Evolutionary conservation across 1,284 basidiomycete species (phyloP).

Genomic region (Trichosporon sp.): DNA sequence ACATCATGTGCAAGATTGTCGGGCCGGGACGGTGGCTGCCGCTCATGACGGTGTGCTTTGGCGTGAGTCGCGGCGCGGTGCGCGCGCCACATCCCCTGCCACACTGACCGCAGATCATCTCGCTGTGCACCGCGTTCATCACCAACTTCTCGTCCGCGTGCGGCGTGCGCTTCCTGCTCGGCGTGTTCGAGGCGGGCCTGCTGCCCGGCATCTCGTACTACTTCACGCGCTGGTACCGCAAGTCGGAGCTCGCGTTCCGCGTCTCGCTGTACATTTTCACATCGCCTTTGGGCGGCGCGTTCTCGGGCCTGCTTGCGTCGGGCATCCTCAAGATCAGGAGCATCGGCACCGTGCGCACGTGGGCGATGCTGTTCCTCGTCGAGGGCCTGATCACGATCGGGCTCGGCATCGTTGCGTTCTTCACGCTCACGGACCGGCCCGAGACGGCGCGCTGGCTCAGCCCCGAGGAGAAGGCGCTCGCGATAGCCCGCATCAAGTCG

Average conservation of each 20-base stretch:
- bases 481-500: conserved; percentile 35
- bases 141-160: conserved; percentile 13
- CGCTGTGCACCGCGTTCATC: conserved; percentile 29
- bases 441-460: conserved; percentile 26
- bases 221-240: conserved; percentile 18
- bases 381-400: conserved; percentile 23
- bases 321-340: conserved; percentile 18
- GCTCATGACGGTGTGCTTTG: conserved; percentile 18
- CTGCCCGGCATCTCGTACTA: conserved; percentile 33
- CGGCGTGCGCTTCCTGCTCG: conserved; percentile 25
- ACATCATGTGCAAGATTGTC: conserved; percentile 16
- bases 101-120: conserved; percentile 21
- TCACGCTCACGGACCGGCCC: conserved; percentile 42
- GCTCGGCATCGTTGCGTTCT: conserved; percentile 20
- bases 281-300: conserved; percentile 20
- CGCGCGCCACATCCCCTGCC: not conserved
- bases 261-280: conserved; percentile 23
- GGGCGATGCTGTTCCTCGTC: conserved; percentile 22
- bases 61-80: conserved; percentile 11
- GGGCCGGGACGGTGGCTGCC: conserved; percentile 22
- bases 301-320: conserved; percentile 19
- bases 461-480: conserved; percentile 26
- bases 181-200: conserved; percentile 32
- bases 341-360: conserved; percentile 16
- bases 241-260: conserved; percentile 16